Conservation (phyloP, 148 eudicot species). For the Rhododendron vialii region DNA sequence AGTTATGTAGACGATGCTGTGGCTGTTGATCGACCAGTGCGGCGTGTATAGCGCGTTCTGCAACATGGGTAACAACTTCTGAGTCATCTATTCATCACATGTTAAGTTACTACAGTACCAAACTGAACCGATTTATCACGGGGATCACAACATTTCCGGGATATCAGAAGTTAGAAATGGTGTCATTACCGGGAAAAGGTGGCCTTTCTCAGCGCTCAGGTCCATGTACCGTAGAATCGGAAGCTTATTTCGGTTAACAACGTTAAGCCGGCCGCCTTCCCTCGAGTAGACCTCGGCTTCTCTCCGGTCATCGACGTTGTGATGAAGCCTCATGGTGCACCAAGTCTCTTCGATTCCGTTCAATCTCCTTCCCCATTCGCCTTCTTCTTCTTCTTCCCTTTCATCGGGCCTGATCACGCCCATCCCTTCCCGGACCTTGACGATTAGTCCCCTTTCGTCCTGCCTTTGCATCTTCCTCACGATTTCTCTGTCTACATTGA, state of each 20-base stretch:
- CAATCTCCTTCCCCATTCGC: neutral
- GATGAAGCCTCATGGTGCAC: slow-evolving; percentile 48
- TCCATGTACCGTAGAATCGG: slow-evolving; percentile 48
- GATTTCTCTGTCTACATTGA: slow-evolving; percentile 25
- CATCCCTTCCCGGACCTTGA: slow-evolving; percentile 33
- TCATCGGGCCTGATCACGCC: slow-evolving; percentile 21
- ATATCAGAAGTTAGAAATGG: neutral
- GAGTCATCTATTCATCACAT: neutral
- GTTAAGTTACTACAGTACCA: too few species aligned
- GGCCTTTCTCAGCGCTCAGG: slow-evolving; percentile 63
- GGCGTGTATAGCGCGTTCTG: slow-evolving; percentile 61
- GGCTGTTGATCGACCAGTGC: slow-evolving; percentile 58
- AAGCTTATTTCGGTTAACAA: slow-evolving; percentile 48
- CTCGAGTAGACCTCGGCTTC: slow-evolving; percentile 51
- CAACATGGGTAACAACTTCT: neutral
- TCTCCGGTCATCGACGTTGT: slow-evolving; percentile 36
- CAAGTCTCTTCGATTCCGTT: slow-evolving; percentile 48
- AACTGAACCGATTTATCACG: too few species aligned
- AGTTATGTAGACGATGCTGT: slow-evolving; percentile 51
- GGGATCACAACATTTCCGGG: too few species aligned
- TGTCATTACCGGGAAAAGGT: slow-evolving; percentile 40
- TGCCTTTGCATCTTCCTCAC: slow-evolving; percentile 39
- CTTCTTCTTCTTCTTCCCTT: slow-evolving; percentile 14
- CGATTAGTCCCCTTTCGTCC: slow-evolving; percentile 35
- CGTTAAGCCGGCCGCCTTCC: slow-evolving; percentile 49